Base-by-base conservation (phyloP, 2,329 filamentous ascomycete genomes). In the Ophiostoma fasciatum region DNA sequence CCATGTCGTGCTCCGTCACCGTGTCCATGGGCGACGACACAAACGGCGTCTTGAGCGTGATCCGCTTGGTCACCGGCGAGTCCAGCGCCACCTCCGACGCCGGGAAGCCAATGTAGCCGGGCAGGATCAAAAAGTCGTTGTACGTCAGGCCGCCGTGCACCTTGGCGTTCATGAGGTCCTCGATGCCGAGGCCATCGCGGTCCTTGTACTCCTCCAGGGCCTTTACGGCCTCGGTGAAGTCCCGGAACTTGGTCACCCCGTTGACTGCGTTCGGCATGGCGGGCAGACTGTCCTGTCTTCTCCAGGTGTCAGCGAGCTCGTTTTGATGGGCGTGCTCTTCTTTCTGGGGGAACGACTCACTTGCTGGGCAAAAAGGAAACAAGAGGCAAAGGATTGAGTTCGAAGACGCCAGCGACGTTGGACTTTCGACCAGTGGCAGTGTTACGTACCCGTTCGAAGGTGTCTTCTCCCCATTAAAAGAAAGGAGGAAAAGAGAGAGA, bases 21-120 rank as follows among this genome's bases (percentile, higher is more conserved):
- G 90, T 98, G 66, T 98, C 90, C 90, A 98, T 98, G 52, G 92
- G 90, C 27, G 90, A 96, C 31, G 90, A 98, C 46, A 96, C 74
- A 53, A 98, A 87, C 42, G 90, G 90, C 7, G 87, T 92, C 74
- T 94, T 98, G 57, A 98, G 71, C 25, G 82, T 77, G 61, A 98
- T 93, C 53, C 84, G 78, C 74, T 92, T 94, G 49, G 90, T 98
- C 51, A 98, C 71, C 40, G 84, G 84, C 25, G 88, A 84, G 50
- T 96, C 90, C 43, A 98, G 78, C 33, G 64, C 64, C 47, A 96
- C 90, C 45, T 82, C 81, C 35, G 82, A 84, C 51, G 92, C 90
- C 45, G 90, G 76, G 63, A 98, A 98, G 60, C 88, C 90, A 64
- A 98, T 94, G 66, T 94, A 94, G 56, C 92, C 92, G 40, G 90